Evolutionary conservation across 2,329 filamentous ascomycete species (phyloP), one percentile per base, ranked within the genome.

Genomic region (Botrytis fragariae): DNA sequence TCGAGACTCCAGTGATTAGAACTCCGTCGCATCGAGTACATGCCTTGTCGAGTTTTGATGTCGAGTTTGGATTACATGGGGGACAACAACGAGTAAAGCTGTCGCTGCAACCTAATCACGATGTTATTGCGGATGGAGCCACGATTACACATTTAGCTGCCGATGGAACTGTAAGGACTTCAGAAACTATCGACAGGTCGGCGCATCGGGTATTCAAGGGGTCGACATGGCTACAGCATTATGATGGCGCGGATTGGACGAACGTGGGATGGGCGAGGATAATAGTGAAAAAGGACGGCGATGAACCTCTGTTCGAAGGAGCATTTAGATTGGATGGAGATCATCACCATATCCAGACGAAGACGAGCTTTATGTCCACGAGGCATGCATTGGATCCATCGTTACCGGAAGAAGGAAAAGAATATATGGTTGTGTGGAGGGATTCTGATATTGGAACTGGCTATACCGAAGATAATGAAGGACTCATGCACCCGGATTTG

Each of bases 351-450:
- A 86, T 99, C 69, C 92, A 97, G 80, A 89, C 93, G 42, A 88
- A 88, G 75, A 87, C 87, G 42, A 91, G 90, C 75, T 99, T 96
- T 80, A 86, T 89, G 80, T 86, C 89, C 76, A 94, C 93, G 63
- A 91, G 89, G 79, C 89, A 93, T 75, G 81, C 84, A 35, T 84
- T 90, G 62, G 96, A 99, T 81, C 93, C 94, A 3, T 83, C 87
- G 22, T 76, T 80, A 42, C 82, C 84, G 45, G 80, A 85, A 44
- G 82, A 84, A 63, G 86, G 84, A 7, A 87, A 90, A 45, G 93
- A 97, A 75, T 92, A 89, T 80, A 96, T 99, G 95, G 87, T 98
- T 51, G 87, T 98, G 1, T 98, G 93, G 87, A 89, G 95, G 76
- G 95, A 98, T 80, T 97, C 94, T 42, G 96, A 99, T 81, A 89